Conservation (phyloP, 345 rosid species). For the Acer negundo region DNA sequence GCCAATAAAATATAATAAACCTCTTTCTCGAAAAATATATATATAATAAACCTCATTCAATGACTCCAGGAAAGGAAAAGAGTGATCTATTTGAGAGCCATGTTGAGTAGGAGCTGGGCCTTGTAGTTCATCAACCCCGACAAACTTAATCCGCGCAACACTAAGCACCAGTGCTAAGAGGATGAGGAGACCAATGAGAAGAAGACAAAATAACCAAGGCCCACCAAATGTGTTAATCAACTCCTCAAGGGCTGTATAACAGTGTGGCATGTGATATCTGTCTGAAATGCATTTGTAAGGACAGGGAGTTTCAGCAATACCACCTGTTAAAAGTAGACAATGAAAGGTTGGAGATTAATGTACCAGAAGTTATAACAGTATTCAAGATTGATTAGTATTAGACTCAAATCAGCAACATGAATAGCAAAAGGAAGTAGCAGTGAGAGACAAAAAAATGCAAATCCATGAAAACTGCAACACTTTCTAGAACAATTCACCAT, state of each 20-base stretch:
- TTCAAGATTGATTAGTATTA: not conserved
- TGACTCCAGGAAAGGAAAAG: slow-evolving; percentile 98
- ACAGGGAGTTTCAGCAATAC: slow-evolving; percentile 86
- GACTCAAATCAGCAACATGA: slow-evolving; percentile 11
- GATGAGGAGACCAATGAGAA: slow-evolving; percentile 82
- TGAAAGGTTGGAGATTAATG: not conserved
- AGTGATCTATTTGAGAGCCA: slow-evolving; percentile 91
- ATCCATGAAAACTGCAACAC: not conserved
- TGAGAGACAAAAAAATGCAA: not conserved
- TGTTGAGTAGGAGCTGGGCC: slow-evolving; percentile 92
- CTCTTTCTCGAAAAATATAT: slow-evolving; percentile 34
- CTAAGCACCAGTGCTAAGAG: slow-evolving; percentile 95
- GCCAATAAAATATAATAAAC: slow-evolving; percentile 35
- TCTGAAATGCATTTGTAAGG: slow-evolving; percentile 88
- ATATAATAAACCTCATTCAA: slow-evolving; percentile 75
- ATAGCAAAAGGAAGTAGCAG: not conserved
- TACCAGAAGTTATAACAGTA: not conserved
- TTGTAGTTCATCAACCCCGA: slow-evolving; percentile 90
- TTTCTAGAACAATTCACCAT: not conserved
- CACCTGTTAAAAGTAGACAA: slow-evolving; percentile 58
- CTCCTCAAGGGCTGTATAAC: slow-evolving; percentile 97
- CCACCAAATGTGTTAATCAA: slow-evolving; percentile 98
- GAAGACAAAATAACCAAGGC: slow-evolving; percentile 93
- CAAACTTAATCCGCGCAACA: slow-evolving; percentile 97
- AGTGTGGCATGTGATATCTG: slow-evolving; percentile 94